A percentile compares a stretch with the other conserved stretches of the same genome.
These are phyloP conservation scores for Omphalotus olearius DNA, from an alignment of 1,284 basidiomycete genomes.

Conservation along the genomic window DNA sequence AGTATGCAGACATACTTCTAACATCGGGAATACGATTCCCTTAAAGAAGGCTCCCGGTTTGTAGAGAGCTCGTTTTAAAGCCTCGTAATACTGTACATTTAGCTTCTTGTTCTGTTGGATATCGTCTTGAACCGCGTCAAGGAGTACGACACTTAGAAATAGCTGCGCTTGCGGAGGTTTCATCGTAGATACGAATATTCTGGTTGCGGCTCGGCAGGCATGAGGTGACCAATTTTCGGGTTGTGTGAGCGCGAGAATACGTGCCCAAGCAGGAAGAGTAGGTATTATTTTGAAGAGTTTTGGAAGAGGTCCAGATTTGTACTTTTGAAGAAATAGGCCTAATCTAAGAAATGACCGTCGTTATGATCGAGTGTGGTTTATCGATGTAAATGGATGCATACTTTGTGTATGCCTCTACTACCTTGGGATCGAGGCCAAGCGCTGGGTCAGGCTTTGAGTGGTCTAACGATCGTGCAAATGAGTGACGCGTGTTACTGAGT, in stretches of 20 bases:
- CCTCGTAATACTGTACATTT: conserved; percentile 92
- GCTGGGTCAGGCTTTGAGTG: conserved; percentile 76
- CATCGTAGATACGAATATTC: conserved; percentile 95
- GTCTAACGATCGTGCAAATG: conserved; percentile 32
- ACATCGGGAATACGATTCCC: conserved; percentile 93
- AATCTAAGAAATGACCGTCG: conserved; percentile 48
- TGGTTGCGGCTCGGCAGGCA: conserved; percentile 90
- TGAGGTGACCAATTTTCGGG: conserved; percentile 96
- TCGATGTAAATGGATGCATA: conserved; percentile 32
- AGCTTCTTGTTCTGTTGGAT: conserved; percentile 86
- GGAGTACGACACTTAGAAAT: conserved; percentile 88
- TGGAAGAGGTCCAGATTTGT: conserved; percentile 94
- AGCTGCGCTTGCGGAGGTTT: conserved; percentile 95
- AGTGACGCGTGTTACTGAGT: neutral
- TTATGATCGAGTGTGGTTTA: neutral
- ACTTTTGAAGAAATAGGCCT: conserved; percentile 82
- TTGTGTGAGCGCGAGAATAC: conserved; percentile 88
- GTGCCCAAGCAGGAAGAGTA: conserved; percentile 93
- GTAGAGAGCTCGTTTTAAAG: conserved; percentile 88
- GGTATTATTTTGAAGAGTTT: conserved; percentile 99
- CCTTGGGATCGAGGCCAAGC: conserved; percentile 93
- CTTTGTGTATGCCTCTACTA: conserved; percentile 96
- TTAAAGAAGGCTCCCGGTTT: conserved; percentile 99
- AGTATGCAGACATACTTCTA: conserved; percentile 63
- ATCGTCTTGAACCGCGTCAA: conserved; percentile 90